Evolutionary conservation across 1,139 yeast species (phyloP).

Genomic region (Hyphopichia buzzinii): DNA sequence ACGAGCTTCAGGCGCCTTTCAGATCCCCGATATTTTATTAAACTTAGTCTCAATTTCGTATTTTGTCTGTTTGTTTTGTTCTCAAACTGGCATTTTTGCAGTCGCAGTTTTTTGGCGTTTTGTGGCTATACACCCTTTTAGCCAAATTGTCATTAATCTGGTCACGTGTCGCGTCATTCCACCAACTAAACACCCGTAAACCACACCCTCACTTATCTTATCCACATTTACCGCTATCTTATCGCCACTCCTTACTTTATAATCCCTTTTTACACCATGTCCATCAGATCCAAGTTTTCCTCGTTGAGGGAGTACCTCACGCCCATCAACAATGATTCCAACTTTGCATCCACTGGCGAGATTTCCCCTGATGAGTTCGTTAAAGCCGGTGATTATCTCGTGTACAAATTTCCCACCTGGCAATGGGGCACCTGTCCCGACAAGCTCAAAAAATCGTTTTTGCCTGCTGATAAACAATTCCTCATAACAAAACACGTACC

Average conservation of each 20-base stretch:
- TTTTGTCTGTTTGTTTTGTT: not conserved
- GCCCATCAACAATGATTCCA: slow-evolving; percentile 81
- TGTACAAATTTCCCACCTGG: slow-evolving; percentile 95
- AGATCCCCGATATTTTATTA: no score
- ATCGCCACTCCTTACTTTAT: not conserved
- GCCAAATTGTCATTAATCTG: no score
- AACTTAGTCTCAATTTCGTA: not conserved
- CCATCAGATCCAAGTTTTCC: slow-evolving; percentile 73
- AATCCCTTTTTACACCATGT: not conserved
- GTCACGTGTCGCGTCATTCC: no score
- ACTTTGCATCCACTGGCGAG: slow-evolving; percentile 82
- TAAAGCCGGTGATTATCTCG: slow-evolving; percentile 88
- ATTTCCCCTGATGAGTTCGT: slow-evolving; percentile 93
- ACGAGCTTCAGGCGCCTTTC: no score
- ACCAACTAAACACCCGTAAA: not conserved
- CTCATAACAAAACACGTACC: slow-evolving; percentile 89
- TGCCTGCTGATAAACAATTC: slow-evolving; percentile 85
- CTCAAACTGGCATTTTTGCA: not conserved
- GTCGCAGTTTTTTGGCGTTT: not conserved
- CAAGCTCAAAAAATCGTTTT: slow-evolving; percentile 60
- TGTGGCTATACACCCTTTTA: not conserved
- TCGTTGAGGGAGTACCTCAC: slow-evolving; percentile 89
- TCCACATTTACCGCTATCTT: not conserved
- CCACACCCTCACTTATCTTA: not conserved
- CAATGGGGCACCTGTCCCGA: slow-evolving; percentile 79